These are phyloP conservation scores for Dictyostelium discoideum DNA, from an alignment of 78 protist genomes.

Conservation along the genomic window dicty_2.7 NC_007091.3:1423001-1423500, in stretches of 20 bases:
- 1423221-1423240: conserved; percentile 62
- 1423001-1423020: conserved; percentile 65
- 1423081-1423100: background rate
- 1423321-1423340: conserved; percentile 92
- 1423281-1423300: conserved; percentile 68
- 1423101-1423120: too few species aligned
- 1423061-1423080: background rate
- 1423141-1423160: too few species aligned
- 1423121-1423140: too few species aligned
- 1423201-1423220: conserved; percentile 70
- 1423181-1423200: conserved; percentile 48
- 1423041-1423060: conserved; percentile 46
- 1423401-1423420: conserved; percentile 98
- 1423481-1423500: conserved; percentile 95
- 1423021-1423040: conserved; percentile 37
- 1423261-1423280: conserved; percentile 77
- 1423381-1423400: conserved; percentile 96
- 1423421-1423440: conserved; percentile 92
- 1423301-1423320: conserved; percentile 91
- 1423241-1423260: conserved; percentile 44
- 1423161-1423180: background rate
- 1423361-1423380: conserved; percentile 92
- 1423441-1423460: conserved; percentile 84
- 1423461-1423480: conserved; percentile 95
- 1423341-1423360: conserved; percentile 89